Percentiles rank a stretch among this genome's conserved stretches.
Conservation (phyloP, 2,329 filamentous ascomycete genomes). For the Dothideomycetes sp. region DNA sequence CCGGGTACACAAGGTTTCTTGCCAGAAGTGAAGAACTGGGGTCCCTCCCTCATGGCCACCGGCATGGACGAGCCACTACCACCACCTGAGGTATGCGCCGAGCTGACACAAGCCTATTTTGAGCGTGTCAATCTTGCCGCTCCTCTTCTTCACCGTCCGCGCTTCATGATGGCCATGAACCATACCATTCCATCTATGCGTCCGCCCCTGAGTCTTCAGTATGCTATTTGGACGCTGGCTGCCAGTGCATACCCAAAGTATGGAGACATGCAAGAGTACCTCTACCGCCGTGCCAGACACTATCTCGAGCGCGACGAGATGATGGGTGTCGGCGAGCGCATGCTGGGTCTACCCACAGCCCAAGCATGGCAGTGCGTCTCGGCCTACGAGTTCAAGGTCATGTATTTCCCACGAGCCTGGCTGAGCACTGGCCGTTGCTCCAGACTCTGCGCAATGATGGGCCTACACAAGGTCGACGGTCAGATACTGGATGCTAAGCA, state of each 20-base stretch:
- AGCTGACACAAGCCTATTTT: conserved; percentile 84
- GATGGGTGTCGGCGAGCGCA: conserved; percentile 81
- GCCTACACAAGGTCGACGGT: conserved; percentile 78
- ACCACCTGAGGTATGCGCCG: conserved; percentile 69
- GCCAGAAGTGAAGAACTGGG: too few species aligned
- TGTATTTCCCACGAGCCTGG: conserved; percentile 96
- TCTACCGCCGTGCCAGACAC: conserved; percentile 82
- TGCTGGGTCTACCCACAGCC: conserved; percentile 76
- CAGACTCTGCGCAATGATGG: conserved; percentile 85
- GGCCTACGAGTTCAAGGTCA: conserved; percentile 90
- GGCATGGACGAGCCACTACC: conserved; percentile 77
- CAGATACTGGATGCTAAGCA: conserved; percentile 82
- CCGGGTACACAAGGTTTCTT: too few species aligned
- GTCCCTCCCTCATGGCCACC: conserved; percentile 5
- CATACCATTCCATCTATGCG: conserved; percentile 78
- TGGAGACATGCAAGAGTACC: conserved; percentile 67
- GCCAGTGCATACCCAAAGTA: conserved; percentile 79
- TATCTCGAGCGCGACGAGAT: conserved; percentile 86
- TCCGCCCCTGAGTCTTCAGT: conserved; percentile 78
- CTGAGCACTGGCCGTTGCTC: conserved; percentile 76
- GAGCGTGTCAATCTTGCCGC: conserved; percentile 78
- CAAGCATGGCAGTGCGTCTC: conserved; percentile 75
- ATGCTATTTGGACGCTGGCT: conserved; percentile 94
- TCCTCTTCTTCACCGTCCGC: conserved; percentile 81
- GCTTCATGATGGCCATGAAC: conserved; percentile 73